phyloP scores from a whole-genome alignment of 495 filamentous ascomycete species.

The Penicillium coprophilum region DNA sequence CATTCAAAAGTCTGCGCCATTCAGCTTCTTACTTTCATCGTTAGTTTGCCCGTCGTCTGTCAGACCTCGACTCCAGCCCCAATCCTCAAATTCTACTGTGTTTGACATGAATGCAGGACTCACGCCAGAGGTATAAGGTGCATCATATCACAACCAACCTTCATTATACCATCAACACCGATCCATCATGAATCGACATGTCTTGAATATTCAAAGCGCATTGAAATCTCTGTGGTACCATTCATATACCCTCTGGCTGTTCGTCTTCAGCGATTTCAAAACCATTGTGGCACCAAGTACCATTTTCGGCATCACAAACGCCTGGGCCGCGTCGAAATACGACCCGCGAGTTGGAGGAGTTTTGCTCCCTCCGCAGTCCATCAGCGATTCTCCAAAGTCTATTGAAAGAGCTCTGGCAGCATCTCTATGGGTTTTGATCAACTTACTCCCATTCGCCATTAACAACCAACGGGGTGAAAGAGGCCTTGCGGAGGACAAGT shows the following conservation, averaged over 20 bases:
- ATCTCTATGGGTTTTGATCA: constrained; percentile 33
- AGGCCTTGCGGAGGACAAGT: constrained; percentile 30
- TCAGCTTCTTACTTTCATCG: background rate
- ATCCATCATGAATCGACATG: background rate
- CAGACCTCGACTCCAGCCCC: background rate
- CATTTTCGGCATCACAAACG: constrained; percentile 37
- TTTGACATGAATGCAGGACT: background rate
- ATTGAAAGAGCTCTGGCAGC: constrained; percentile 9
- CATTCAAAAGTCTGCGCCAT: background rate
- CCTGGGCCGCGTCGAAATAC: constrained; percentile 22
- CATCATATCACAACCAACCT: background rate
- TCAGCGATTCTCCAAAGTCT: background rate
- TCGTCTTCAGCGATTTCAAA: constrained; percentile 42
- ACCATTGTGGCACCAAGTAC: constrained; percentile 40
- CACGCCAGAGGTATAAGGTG: background rate
- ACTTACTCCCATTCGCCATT: constrained; percentile 35
- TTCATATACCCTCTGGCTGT: constrained; percentile 37
- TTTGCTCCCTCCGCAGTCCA: background rate
- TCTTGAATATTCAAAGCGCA: background rate
- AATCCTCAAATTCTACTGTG: background rate
- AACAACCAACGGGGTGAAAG: constrained; percentile 31
- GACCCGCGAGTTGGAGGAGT: background rate
- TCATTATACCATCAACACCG: background rate
- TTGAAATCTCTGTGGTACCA: constrained; percentile 10
- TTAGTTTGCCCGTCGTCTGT: background rate